Percentiles rank a stretch among this genome's conserved stretches.
These are phyloP conservation scores for Pseudogymnoascus sp. DNA, from an alignment of 2,329 filamentous ascomycete genomes.

Conservation along the genomic window DNA sequence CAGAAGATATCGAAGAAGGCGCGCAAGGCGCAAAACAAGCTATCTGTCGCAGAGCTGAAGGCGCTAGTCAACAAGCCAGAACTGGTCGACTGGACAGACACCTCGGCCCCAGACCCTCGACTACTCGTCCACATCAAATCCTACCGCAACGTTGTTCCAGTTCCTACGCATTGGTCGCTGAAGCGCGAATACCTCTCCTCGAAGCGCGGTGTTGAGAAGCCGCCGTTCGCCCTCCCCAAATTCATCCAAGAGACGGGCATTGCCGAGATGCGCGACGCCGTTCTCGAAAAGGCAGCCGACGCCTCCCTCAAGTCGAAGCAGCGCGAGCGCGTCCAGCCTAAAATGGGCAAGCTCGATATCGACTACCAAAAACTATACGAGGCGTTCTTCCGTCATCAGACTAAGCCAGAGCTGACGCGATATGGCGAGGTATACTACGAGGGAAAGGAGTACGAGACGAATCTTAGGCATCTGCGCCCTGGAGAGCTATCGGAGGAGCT, in stretches of 20 bases:
- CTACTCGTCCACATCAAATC: constrained; percentile 92
- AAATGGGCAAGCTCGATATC: constrained; percentile 95
- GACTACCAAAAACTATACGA: constrained; percentile 98
- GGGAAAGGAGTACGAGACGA: constrained; percentile 96
- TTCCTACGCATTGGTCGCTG: constrained; percentile 87
- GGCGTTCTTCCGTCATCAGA: constrained; percentile 96
- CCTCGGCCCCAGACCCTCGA: constrained; percentile 80
- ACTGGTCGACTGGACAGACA: constrained; percentile 95
- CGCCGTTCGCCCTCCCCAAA: constrained; percentile 83
- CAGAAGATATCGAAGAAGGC: constrained; percentile 89
- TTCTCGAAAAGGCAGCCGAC: constrained; percentile 90
- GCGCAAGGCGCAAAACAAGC: constrained; percentile 80
- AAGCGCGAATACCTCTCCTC: constrained; percentile 97
- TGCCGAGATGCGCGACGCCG: constrained; percentile 94
- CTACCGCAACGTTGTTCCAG: constrained; percentile 89
- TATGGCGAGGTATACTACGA: constrained; percentile 99
- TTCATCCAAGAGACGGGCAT: constrained; percentile 98
- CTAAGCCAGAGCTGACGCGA: constrained; percentile 85
- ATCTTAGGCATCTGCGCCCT: constrained; percentile 80
- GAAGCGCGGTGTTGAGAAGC: constrained; percentile 93
- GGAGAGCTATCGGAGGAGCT: constrained; percentile 85
- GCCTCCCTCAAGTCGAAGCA: constrained; percentile 92
- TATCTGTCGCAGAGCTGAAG: constrained; percentile 93
- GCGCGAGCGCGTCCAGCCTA: constrained; percentile 85
- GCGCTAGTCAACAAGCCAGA: constrained; percentile 85